Conservation (phyloP, 371 early-diverging fungal genomes). For the Encephalitozoon intestinalis region DNA sequence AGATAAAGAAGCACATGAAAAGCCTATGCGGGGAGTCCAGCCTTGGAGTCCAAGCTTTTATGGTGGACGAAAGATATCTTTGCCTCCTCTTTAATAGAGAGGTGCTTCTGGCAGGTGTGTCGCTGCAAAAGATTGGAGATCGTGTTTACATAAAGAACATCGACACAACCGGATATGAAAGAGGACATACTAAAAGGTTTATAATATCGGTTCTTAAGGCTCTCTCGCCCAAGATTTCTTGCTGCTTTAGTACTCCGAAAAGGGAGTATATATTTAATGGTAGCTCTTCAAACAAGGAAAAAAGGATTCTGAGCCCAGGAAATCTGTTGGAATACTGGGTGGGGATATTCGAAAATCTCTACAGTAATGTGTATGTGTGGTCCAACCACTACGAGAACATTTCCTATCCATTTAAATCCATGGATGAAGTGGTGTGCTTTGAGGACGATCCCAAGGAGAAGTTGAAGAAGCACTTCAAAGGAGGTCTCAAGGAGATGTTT, state of each 20-base stretch:
- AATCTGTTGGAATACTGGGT: not conserved
- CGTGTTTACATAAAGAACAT: not conserved
- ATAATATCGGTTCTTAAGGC: not conserved
- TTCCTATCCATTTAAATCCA: not conserved
- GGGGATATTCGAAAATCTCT: not conserved
- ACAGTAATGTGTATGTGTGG: not conserved
- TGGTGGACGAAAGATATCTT: not conserved
- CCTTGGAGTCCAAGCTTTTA: not conserved
- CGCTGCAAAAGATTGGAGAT: not conserved
- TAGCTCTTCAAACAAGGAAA: not conserved
- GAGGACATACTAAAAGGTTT: not conserved
- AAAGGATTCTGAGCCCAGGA: not conserved
- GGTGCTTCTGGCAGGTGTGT: not conserved
- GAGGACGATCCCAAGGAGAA: constrained; percentile 28
- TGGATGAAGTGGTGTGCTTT: constrained; percentile 13
- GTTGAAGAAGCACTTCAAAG: not conserved
- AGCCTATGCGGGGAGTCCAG: not conserved
- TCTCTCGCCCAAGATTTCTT: not conserved
- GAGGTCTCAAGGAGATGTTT: constrained; percentile 9
- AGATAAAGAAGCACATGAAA: not conserved
- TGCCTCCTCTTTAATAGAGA: not conserved
- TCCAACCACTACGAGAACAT: not conserved
- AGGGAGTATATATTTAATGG: not conserved
- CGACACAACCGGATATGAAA: not conserved
- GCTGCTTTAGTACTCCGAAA: not conserved